Conservation (phyloP, 2,329 filamentous ascomycete species). For the Canariomyces notabilis region DNA sequence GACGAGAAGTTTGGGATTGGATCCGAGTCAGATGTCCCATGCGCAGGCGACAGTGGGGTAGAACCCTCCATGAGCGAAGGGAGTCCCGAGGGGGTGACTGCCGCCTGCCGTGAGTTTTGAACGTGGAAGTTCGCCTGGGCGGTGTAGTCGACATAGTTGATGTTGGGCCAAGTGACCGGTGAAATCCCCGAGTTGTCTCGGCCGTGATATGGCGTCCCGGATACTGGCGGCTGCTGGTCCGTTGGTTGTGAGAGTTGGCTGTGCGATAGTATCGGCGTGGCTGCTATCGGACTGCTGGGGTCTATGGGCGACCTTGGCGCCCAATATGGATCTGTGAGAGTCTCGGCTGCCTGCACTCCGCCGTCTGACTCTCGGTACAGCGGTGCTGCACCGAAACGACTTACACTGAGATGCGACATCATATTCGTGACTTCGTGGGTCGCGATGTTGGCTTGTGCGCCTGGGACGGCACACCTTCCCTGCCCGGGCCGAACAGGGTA, state of each 20-base stretch:
- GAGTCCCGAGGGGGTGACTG: slow-evolving; percentile 11
- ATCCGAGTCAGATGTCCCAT: slow-evolving; percentile 3
- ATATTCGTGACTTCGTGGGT: slow-evolving; percentile 18
- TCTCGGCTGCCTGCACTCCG: slow-evolving; percentile 25
- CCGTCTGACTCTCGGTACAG: slow-evolving; percentile 25
- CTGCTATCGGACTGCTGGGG: background rate
- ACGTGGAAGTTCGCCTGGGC: slow-evolving; percentile 18
- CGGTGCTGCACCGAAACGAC: slow-evolving; percentile 23
- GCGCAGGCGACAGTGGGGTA: slow-evolving; percentile 11
- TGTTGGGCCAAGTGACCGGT: slow-evolving; percentile 13
- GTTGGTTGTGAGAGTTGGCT: slow-evolving; percentile 5
- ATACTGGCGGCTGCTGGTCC: background rate
- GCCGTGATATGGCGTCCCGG: slow-evolving; percentile 1
- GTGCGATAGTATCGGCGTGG: slow-evolving; percentile 10
- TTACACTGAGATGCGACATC: slow-evolving; percentile 21
- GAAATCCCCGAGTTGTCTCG: slow-evolving; percentile 2
- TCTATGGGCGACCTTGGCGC: slow-evolving; percentile 6
- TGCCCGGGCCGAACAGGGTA: slow-evolving; percentile 9
- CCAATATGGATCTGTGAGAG: slow-evolving; percentile 23
- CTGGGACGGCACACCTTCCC: background rate
- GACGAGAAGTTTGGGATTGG: slow-evolving; percentile 1
- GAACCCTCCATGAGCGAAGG: slow-evolving; percentile 24
- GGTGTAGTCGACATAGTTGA: slow-evolving; percentile 23
- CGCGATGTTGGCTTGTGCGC: slow-evolving; percentile 7
- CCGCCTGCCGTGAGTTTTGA: slow-evolving; percentile 6